Base-by-base conservation (phyloP, 148 eudicot species). In the Rheum nobile region DNA sequence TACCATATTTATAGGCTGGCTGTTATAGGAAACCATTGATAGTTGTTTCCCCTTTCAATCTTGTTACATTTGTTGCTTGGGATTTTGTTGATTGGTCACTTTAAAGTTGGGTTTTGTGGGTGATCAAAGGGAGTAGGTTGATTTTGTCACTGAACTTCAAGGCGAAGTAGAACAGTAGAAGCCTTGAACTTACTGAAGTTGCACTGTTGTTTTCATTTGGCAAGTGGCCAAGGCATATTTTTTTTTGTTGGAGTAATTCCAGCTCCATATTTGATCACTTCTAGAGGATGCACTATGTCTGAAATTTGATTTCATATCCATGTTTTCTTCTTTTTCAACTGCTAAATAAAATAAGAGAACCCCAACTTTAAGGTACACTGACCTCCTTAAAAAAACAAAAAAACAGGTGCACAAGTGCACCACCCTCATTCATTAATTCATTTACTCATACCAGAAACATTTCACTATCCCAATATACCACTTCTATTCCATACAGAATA, bases 1-100 rank as follows among this genome's bases (percentile, higher is more conserved):
- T 57, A 57, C 65, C 31, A 57, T 57, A 57, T 57, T 28, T 57
- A 57, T 28, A 57, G 65, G 65, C 65, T 21, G 65, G 39, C 39
- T 57, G 12, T 9, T 57, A 57, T 57, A 57, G 65, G 65, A 57
- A 57, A 26, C 17, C 17, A 6, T 11, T 57, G 13, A 57, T 57
- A 57, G 16, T 57, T 57, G 32, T 57, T 57, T 12, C 32, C 34
- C 32, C 13, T 26, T 57, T 55, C 21, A 7, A 55, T 24, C 31
- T 55, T 55, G 65, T 55, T 55, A 26, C 65, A 57, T 57, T 57
- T 57, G 32, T 57, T 26, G 32, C 22, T 57, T 26, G 32, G n/a
- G n/a, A n/a, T n/a, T n/a, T n/a, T n/a, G n/a, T n/a, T n/a, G n/a
- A n/a, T n/a, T n/a, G n/a, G n/a, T n/a, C n/a, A n/a, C n/a, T n/a